phyloP scores from a whole-genome alignment of 2,329 filamentous ascomycete species.

The Diplodia scrobiculata region DNA sequence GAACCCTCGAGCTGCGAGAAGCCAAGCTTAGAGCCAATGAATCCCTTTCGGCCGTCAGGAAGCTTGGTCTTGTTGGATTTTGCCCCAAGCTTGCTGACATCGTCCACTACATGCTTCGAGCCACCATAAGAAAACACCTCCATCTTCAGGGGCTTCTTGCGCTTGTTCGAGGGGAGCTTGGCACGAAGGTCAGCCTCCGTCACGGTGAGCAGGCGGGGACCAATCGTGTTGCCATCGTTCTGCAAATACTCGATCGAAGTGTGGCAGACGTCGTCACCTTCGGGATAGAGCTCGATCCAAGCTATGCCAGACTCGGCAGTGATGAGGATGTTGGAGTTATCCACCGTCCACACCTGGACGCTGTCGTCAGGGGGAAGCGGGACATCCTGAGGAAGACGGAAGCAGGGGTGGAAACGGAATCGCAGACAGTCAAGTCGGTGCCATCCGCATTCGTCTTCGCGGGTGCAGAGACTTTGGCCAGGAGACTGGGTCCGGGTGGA shows the following conservation, averaged over 20 bases:
- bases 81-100: slow-evolving; percentile 67
- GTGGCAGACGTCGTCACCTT: slow-evolving; percentile 78
- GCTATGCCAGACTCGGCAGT: slow-evolving; percentile 80
- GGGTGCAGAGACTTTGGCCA: slow-evolving; percentile 70
- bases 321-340: slow-evolving; percentile 72
- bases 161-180: slow-evolving; percentile 70
- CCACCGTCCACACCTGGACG: slow-evolving; percentile 83
- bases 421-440: slow-evolving; percentile 85
- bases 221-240: slow-evolving; percentile 52
- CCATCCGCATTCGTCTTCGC: slow-evolving; percentile 85
- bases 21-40: slow-evolving; percentile 73
- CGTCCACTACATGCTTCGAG: slow-evolving; percentile 73
- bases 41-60: slow-evolving; percentile 72
- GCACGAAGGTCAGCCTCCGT: slow-evolving; percentile 74
- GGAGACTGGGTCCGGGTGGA: slow-evolving; percentile 84
- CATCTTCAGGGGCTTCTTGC: slow-evolving; percentile 68
- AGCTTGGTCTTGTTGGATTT: slow-evolving; percentile 75
- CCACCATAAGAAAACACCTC: slow-evolving; percentile 76
- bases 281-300: slow-evolving; percentile 78
- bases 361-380: slow-evolving; percentile 64
- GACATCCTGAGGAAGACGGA: slow-evolving; percentile 77
- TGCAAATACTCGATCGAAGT: slow-evolving; percentile 79
- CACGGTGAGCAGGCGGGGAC: slow-evolving; percentile 72
- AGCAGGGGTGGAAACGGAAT: slow-evolving; percentile 88
- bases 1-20: slow-evolving; percentile 70